Evolutionary conservation across 257 asterid genomes (phyloP), one percentile per base, ranked within the genome.

Genomic region (Coffea canephora): DNA sequence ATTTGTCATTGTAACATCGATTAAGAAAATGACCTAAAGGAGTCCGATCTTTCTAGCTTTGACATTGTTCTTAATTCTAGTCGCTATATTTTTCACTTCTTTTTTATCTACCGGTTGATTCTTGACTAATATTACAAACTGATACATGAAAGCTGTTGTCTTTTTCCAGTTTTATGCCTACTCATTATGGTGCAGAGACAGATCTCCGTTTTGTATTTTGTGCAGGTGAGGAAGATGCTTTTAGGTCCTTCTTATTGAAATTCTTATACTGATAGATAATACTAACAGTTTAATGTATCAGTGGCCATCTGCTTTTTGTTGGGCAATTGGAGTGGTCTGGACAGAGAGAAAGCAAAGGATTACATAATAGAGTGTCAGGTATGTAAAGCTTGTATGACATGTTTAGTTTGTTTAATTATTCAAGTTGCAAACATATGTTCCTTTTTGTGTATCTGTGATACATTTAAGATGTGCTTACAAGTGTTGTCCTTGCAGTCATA

Each of bases 151-250:
- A 81, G 62, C 75, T 68, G 25, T 25, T 78, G 34, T 73, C 75
- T 75, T 69, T 1, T 83, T 81, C 70, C 91, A 96, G 99, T 86
- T 96, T 91, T 89, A 89, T 91, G 96, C 97, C 99, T 57, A 89
- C 85, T 87, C 97, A 94, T 84, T 84, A 87, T 41, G 98, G 99
- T 79, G 99, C 95, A 71, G 99, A 96, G 92, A 86, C 87, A 79
- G 99, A 96, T 91, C 96, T 96, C 64, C 91, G 98, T 71, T 96
- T 96, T 83, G 94, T 96, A 81, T 96, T 82, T 83, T 96, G 99
- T 85, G 99, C 99, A 64, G 97, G 99, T 90, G 84, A 83, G 82
- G 73, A 78, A 55, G 57, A 80, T 68, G 25, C 27, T 73, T 77
- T 73, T 23, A 31, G 21, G 76, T 83, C 69, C 75, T 34, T 67